These are phyloP conservation scores for Fusarium xylarioides DNA, from an alignment of 2,329 filamentous ascomycete species.

Conservation along the genomic window DNA sequence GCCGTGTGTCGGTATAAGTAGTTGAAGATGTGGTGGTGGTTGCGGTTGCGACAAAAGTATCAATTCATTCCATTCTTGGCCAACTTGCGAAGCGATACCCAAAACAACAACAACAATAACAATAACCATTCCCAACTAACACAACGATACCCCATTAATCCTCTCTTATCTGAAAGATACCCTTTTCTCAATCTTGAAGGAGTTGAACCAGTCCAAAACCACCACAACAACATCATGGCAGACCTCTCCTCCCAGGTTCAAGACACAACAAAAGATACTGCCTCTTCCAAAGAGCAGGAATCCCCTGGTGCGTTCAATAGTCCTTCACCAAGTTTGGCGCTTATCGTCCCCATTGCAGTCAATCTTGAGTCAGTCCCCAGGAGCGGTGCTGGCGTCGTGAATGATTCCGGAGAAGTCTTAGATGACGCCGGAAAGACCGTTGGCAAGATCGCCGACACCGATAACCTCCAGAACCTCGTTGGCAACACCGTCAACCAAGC, in stretches of 20 bases:
- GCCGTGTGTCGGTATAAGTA: slow-evolving; percentile 32
- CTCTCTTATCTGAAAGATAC: slow-evolving; percentile 26
- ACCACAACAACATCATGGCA: slow-evolving; percentile 11
- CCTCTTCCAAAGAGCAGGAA: slow-evolving; percentile 38
- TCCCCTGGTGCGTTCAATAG: slow-evolving; percentile 45
- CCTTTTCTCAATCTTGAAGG: slow-evolving; percentile 26
- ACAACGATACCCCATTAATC: slow-evolving; percentile 25
- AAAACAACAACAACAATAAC: slow-evolving; percentile 10
- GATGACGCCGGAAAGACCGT: slow-evolving; percentile 55
- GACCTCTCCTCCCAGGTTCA: slow-evolving; percentile 45
- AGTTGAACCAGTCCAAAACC: slow-evolving; percentile 2
- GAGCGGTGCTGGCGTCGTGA: slow-evolving; percentile 54
- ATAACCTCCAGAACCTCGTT: slow-evolving; percentile 52
- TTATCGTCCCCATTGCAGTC: slow-evolving; percentile 43
- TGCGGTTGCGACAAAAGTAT: slow-evolving; percentile 25
- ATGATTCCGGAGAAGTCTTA: slow-evolving; percentile 56
- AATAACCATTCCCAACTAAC: slow-evolving; percentile 26
- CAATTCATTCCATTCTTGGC: slow-evolving; percentile 33
- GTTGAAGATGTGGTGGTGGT: slow-evolving; percentile 29
- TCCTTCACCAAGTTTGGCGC: slow-evolving; percentile 36
- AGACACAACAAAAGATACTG: slow-evolving; percentile 43
- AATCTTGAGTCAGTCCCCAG: slow-evolving; percentile 46
- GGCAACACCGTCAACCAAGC: slow-evolving; percentile 52
- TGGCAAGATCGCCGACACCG: slow-evolving; percentile 53
- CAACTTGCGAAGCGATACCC: slow-evolving; percentile 24